These are phyloP conservation scores for Opeltia flavorubescens DNA, from an alignment of 495 filamentous ascomycete species.

Conservation along the genomic window DNA sequence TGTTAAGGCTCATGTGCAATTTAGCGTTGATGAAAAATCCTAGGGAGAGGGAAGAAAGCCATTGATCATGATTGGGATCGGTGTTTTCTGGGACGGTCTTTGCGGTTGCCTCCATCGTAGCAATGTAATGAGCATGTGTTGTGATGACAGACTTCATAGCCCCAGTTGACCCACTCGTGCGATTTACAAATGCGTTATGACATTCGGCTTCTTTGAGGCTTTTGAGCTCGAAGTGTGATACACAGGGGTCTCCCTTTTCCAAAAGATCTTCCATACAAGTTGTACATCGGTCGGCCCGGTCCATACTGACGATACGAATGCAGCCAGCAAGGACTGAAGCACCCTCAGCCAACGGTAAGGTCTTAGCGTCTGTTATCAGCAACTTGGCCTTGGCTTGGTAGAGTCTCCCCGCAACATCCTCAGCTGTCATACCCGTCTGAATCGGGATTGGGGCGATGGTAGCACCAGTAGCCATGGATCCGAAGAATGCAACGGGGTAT, in stretches of 20 bases:
- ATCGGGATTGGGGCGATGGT: constrained; percentile 7
- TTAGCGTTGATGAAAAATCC: constrained; percentile 19
- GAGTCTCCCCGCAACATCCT: constrained; percentile 3
- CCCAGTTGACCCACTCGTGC: constrained; percentile 17
- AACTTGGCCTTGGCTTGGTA: constrained; percentile 6
- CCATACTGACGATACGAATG: constrained; percentile 2
- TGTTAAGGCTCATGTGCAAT: constrained; percentile 15
- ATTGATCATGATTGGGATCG: constrained; percentile 11
- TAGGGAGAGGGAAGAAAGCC: constrained; percentile 14
- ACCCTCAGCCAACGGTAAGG: constrained; percentile 1
- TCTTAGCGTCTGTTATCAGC: constrained; percentile 2
- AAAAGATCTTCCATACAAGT: background rate
- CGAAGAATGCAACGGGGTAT: constrained; percentile 10
- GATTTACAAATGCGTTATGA: constrained; percentile 13
- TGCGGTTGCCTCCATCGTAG: constrained; percentile 10
- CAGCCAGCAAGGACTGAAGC: constrained; percentile 3
- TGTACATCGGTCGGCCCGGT: background rate
- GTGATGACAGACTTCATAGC: constrained; percentile 16
- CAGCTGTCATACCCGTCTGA: constrained; percentile 4
- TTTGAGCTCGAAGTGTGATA: background rate
- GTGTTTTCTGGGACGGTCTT: constrained; percentile 12
- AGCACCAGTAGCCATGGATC: constrained; percentile 7
- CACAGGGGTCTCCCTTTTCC: background rate
- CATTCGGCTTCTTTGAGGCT: constrained; percentile 1
- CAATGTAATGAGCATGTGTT: constrained; percentile 15